Conservation (phyloP, 169 alveolate genomes). For the Eimeria falciformis region DNA sequence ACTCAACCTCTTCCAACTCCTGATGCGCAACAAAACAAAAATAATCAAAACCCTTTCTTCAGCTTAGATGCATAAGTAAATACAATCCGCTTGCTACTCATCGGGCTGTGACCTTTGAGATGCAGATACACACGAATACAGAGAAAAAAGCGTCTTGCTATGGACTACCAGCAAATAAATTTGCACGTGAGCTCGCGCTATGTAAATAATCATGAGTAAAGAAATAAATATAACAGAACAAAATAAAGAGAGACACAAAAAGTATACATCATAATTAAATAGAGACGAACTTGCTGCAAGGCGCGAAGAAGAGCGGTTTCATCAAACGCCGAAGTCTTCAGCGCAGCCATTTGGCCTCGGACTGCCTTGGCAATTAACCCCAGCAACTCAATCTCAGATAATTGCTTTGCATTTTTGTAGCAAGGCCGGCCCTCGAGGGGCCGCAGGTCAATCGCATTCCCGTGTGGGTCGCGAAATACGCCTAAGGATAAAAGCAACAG, state of each 20-base stretch:
- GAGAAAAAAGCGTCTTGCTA: not conserved
- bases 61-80: not conserved
- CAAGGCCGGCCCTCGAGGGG: slow-evolving; percentile 91
- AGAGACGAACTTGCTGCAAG: slow-evolving; percentile 48
- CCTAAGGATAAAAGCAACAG: slow-evolving; percentile 80
- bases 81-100: not conserved
- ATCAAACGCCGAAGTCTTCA: slow-evolving; percentile 80
- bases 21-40: not conserved
- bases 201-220: no score
- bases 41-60: no score
- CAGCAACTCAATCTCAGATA: slow-evolving; percentile 81
- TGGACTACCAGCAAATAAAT: no score
- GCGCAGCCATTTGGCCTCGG: slow-evolving; percentile 84
- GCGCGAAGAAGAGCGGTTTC: slow-evolving; percentile 50
- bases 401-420: slow-evolving; percentile 85
- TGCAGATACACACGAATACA: not conserved
- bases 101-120: no score
- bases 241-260: no score
- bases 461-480: slow-evolving; percentile 88
- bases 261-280: no score
- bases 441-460: slow-evolving; percentile 90
- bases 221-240: no score
- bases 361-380: slow-evolving; percentile 86
- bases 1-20: slow-evolving; percentile 61
- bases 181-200: no score